Base-by-base conservation (phyloP, 805 yeast species). In the Cyberlindnera xylosilytica region DNA sequence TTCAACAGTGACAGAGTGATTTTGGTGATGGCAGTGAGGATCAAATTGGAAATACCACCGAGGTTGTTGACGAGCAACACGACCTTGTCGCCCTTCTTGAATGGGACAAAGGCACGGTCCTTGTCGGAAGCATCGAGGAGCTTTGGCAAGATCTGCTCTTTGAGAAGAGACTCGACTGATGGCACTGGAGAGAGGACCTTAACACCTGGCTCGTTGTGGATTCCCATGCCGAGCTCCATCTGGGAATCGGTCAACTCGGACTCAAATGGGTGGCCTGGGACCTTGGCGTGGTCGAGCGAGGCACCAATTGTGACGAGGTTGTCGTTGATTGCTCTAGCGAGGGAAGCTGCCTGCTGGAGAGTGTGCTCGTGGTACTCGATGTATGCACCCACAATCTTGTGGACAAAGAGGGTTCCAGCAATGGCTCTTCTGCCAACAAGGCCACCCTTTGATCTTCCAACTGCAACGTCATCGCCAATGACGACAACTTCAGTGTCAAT, bases 381-480 rank as follows among this genome's bases (percentile, higher is more conserved):
- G 29, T 79, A 82, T 3, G 90, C 91, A 34, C 97, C 96, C 17
- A 85, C 76, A 40, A 83, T 70, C 63, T 90, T 90, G 66, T 90
- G 97, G 23, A 88, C 88, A 13, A 90, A 63, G 0, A 83, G 79
- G 2, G 97, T 89, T 30, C 97, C 98, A 0, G 97, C 96, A 42
- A 90, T 72, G 23, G 96, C 98, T 66, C 98, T 76, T 66, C 97
- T 78, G 16, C 97, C 97, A 38, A 91, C 97, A 70, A 86, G 76
- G 17, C 87, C 89, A 58, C 93, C 91, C 58, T 89, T 90, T 20
- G 81, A 74, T 54, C 83, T 73, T n/a, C 96, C 96, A 34, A 91
- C 97, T 7, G 97, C 88, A 20, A 89, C 96, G 62, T 90, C 98
- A 60, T 90, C 98, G 34, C 88, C 85, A 22, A 90, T 90, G 41